Conservation (phyloP, 176 grass and related monocot genomes). For the Bonia amplexicaulis region DNA sequence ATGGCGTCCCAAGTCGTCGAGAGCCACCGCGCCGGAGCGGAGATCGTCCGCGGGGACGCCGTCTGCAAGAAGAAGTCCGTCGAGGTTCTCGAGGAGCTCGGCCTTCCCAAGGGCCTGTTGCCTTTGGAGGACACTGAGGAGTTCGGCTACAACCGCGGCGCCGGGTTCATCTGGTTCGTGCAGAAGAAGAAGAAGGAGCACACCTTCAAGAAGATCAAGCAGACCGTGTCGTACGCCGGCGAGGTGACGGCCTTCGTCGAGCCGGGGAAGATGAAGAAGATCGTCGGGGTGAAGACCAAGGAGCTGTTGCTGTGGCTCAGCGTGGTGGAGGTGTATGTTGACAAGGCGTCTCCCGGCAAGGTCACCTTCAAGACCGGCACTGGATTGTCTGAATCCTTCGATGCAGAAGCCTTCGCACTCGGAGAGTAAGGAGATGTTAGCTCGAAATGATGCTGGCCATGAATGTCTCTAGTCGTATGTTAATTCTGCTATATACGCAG, state of each 20-base stretch:
- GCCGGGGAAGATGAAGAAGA: constrained; percentile 2
- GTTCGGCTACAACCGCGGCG: constrained; percentile 20
- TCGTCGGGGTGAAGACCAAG: background rate
- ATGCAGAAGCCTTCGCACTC: background rate
- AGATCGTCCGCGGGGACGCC: background rate
- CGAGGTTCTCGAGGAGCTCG: constrained; percentile 14
- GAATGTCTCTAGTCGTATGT: no score
- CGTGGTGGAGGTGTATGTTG: background rate
- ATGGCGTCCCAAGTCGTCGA: constrained; percentile 12
- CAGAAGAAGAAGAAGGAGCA: background rate
- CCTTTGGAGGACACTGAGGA: constrained; percentile 31
- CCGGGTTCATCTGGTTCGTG: constrained; percentile 26
- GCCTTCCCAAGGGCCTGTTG: constrained; percentile 30
- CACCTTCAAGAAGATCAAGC: constrained; percentile 31
- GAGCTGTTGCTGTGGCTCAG: background rate
- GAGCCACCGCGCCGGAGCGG: background rate
- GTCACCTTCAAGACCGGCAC: background rate
- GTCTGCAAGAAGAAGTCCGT: constrained; percentile 25
- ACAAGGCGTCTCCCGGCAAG: background rate
- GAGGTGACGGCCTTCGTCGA: background rate
- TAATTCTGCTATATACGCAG: no score
- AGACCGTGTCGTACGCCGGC: background rate
- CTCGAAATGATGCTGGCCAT: no score
- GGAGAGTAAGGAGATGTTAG: background rate
- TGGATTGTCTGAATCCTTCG: background rate